Conservation (phyloP, 2,329 filamentous ascomycete genomes). For the Cytospora mali region DNA sequence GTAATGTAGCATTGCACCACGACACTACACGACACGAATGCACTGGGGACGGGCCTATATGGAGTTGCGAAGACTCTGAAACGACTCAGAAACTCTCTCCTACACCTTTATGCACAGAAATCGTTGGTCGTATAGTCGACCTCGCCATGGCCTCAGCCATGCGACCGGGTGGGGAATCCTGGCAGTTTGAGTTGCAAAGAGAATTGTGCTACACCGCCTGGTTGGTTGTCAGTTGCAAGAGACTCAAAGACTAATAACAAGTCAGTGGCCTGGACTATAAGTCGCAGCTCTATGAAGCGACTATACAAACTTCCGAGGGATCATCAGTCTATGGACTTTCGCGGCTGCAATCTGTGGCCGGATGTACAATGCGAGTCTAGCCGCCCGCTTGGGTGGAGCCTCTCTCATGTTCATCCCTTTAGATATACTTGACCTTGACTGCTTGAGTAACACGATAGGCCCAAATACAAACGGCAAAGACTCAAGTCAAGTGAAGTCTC, state of each 20-base stretch:
- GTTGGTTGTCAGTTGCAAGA: conserved; percentile 7
- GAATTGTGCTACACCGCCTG: conserved; percentile 14
- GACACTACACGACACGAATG: not conserved
- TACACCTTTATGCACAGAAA: not conserved
- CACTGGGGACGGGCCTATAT: not conserved
- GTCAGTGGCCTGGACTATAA: conserved; percentile 4
- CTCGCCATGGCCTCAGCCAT: conserved; percentile 11
- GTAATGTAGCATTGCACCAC: not conserved
- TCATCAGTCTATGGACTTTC: not conserved
- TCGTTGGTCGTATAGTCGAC: conserved; percentile 3
- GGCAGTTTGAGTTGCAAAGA: conserved; percentile 18
- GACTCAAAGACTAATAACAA: not conserved
- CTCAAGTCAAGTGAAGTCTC: conserved; percentile 7
- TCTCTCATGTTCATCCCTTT: not conserved
- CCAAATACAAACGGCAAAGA: not conserved
- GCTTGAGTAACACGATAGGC: not conserved
- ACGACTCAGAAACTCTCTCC: not conserved
- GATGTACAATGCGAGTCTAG: not conserved
- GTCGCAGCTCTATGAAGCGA: not conserved
- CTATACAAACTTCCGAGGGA: not conserved
- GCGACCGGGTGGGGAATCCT: conserved; percentile 17
- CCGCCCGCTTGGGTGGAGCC: conserved; percentile 3
- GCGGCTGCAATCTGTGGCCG: not conserved
- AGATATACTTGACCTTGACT: not conserved
- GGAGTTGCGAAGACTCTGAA: conserved; percentile 7